Evolutionary conservation across 2,329 filamentous ascomycete genomes (phyloP), one percentile per base, ranked within the genome.

Genomic region (Penicillium expansum): DNA sequence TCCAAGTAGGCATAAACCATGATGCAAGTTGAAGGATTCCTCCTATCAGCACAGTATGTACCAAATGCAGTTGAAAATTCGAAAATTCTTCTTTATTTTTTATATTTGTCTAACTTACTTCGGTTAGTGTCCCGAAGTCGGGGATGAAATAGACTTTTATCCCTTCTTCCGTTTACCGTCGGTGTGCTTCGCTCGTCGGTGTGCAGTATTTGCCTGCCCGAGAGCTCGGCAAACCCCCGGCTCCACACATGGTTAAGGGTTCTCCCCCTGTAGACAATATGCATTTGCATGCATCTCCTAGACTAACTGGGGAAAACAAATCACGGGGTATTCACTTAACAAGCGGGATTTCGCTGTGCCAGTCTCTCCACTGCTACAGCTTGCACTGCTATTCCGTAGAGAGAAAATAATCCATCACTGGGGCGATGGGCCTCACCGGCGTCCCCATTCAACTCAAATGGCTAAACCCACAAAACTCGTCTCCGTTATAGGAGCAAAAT

Each of bases 201-300:
- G 8, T 48, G 7, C 14, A 16, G 14, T 11, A n/a, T 32, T 27
- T 3, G 29, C 14, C 32, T 45, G 20, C 47, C 53, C 32, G 33
- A 47, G 48, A 41, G 14, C 33, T 44, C 48, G 53, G 41, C 53
- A 52, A 52, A 39, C 20, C 11, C 6, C 32, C 33, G 54, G 29
- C 33, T 52, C 54, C 54, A 56, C 52, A 43, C 14, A 35, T 52
- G 62, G 62, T 59, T 63, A 65, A 64, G 58, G 55, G 55, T 62
- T 63, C 58, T 63, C 52, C 62, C 62, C 53, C 62, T n/a, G n/a
- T n/a, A n/a, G n/a, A n/a, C n/a, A n/a, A n/a, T n/a, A n/a, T n/a
- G n/a, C n/a, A n/a, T n/a, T 7, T 29, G 32, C 9, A 7, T 41
- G 32, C n/a, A n/a, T n/a, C n/a, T n/a, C n/a, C 29, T 33, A 18